Evolutionary conservation across 2,329 filamentous ascomycete species (phyloP).

Genomic region (Helotiales sp.): DNA sequence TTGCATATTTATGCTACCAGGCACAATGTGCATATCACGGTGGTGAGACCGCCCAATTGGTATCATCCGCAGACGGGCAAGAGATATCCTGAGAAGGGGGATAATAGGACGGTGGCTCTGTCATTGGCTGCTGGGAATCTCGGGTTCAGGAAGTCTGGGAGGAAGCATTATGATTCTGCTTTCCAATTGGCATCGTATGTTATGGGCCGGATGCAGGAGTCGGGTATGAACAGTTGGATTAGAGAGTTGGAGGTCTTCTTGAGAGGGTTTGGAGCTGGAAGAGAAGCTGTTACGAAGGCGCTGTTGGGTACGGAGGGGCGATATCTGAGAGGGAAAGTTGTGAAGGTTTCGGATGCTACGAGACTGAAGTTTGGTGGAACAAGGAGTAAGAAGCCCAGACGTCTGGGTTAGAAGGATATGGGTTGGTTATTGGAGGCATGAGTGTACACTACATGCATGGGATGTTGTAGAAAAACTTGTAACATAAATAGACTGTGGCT

Average conservation of each 20-base stretch:
- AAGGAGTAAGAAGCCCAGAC: constrained; percentile 81
- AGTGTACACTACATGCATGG: constrained; percentile 25
- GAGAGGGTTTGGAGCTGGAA: constrained; percentile 82
- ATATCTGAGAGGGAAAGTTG: constrained; percentile 73
- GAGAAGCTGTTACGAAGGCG: constrained; percentile 90
- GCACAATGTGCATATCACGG: constrained; percentile 94
- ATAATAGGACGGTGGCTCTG: constrained; percentile 47
- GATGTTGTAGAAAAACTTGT: constrained; percentile 17
- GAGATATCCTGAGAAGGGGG: constrained; percentile 20
- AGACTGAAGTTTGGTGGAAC: constrained; percentile 95
- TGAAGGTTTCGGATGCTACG: constrained; percentile 82
- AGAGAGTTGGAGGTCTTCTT: constrained; percentile 78
- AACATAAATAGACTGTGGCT: constrained; percentile 28
- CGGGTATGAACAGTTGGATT: constrained; percentile 77
- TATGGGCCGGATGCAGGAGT: constrained; percentile 82
- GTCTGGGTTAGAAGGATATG: constrained; percentile 57
- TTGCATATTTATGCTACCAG: constrained; percentile 86
- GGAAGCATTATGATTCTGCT: constrained; percentile 86
- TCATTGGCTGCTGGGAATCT: constrained; percentile 84
- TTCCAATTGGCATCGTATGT: constrained; percentile 89
- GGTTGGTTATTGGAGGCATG: background rate
- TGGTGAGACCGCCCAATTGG: constrained; percentile 68
- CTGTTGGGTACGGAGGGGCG: constrained; percentile 85
- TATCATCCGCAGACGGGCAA: constrained; percentile 26
- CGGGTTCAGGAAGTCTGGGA: constrained; percentile 83